Conservation (phyloP, 805 yeast genomes). For the Spathaspora passalidarum region DNA sequence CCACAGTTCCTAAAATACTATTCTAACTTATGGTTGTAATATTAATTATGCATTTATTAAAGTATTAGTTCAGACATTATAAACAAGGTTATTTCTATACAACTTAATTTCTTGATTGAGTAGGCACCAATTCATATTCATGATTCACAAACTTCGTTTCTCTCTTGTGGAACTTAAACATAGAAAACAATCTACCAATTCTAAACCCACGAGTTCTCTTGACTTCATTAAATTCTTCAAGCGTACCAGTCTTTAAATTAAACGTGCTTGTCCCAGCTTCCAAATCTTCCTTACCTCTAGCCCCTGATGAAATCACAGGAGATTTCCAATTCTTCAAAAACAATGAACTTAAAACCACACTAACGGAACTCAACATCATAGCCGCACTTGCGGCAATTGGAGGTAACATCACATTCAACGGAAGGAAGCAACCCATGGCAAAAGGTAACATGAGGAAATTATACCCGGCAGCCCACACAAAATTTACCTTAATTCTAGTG, state of each 20-base stretch:
- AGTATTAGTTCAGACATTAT: too few species aligned
- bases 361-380: conserved; percentile 90
- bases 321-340: conserved; percentile 63
- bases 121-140: conserved; percentile 9
- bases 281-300: conserved; percentile 10
- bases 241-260: conserved; percentile 22
- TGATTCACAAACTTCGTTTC: background rate
- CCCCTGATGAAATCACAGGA: conserved; percentile 15
- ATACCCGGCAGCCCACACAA: conserved; percentile 83
- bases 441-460: conserved; percentile 84
- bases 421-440: conserved; percentile 88
- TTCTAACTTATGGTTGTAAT: too few species aligned
- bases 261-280: conserved; percentile 20
- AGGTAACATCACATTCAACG: conserved; percentile 71
- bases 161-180: background rate
- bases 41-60: too few species aligned
- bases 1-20: too few species aligned
- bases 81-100: too few species aligned
- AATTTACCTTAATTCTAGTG: conserved; percentile 71
- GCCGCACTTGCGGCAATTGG: conserved; percentile 90
- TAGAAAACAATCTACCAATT: background rate
- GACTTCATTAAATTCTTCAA: conserved; percentile 21
- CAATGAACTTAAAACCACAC: conserved; percentile 81
- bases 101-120: background rate
- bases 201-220: conserved; percentile 4